Conservation (phyloP, 208 protist genomes). For the Acanthamoeba castellanii region DNA sequence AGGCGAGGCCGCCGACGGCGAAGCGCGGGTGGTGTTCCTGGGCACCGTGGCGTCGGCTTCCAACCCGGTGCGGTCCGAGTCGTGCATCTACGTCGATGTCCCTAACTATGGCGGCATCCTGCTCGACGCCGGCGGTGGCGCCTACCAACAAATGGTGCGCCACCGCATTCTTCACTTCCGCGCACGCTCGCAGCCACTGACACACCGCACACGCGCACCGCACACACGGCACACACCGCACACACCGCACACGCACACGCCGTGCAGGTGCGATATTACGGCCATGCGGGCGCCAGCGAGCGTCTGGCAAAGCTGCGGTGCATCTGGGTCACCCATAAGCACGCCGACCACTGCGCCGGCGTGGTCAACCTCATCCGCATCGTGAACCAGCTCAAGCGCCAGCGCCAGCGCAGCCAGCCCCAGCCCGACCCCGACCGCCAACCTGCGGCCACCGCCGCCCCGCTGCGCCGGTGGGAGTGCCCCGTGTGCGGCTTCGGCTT, state of each 20-base stretch:
- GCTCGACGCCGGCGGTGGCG: conserved; percentile 14
- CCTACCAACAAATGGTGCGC: conserved; percentile 42
- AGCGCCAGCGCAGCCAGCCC: no score
- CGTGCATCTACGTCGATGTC: conserved; percentile 1
- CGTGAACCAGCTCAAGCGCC: neutral
- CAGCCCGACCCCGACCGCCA: neutral
- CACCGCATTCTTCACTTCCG: neutral
- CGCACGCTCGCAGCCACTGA: neutral
- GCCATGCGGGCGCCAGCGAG: neutral
- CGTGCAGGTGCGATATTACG: neutral
- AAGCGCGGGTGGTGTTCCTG: neutral
- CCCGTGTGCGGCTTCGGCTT: conserved; percentile 6
- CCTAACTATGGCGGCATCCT: neutral
- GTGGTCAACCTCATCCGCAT: neutral
- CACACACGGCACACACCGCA: no score
- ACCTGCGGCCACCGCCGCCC: no score
- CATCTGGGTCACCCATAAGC: conserved; percentile 46
- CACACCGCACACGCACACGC: no score
- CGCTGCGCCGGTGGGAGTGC: neutral
- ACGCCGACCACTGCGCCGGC: conserved; percentile 28
- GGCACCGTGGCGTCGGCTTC: neutral
- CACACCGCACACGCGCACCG: neutral
- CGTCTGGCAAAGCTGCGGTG: neutral
- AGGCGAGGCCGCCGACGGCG: neutral
- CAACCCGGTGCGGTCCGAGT: neutral